These are phyloP conservation scores for Malus hybrid DNA, from an alignment of 331 rosid species.

Conservation along the genomic window DNA sequence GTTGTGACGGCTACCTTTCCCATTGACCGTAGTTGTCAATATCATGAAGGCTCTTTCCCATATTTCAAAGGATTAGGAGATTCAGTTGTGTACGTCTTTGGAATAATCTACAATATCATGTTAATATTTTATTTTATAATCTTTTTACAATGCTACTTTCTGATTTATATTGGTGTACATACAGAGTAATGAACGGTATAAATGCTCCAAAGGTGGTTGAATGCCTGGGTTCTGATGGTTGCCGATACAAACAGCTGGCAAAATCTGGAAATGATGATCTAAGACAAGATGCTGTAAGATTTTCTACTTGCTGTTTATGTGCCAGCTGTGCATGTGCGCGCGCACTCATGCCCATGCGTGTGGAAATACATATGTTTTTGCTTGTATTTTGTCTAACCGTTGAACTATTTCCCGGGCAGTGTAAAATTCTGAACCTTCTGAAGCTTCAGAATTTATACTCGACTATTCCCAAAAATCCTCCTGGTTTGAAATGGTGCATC, in stretches of 20 bases:
- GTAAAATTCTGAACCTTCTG: not conserved
- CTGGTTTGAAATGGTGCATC: not conserved
- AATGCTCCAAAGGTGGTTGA: slow-evolving; percentile 96
- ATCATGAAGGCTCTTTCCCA: slow-evolving; percentile 80
- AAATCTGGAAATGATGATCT: slow-evolving; percentile 97
- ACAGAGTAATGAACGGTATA: slow-evolving; percentile 90
- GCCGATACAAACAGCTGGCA: slow-evolving; percentile 77
- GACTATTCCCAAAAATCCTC: not conserved
- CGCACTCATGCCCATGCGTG: not conserved
- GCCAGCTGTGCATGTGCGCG: not conserved
- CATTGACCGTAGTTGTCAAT: slow-evolving; percentile 69
- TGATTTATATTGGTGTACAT: slow-evolving; percentile 17
- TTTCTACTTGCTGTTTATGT: not conserved
- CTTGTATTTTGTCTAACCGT: slow-evolving; percentile 3
- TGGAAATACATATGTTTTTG: not conserved
- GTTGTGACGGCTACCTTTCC: slow-evolving; percentile 89
- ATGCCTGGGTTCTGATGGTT: slow-evolving; percentile 93
- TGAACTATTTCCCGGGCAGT: not conserved
- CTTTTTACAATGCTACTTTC: slow-evolving; percentile 8
- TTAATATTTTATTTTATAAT: not conserved
- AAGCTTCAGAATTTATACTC: not conserved
- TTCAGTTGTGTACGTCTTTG: slow-evolving; percentile 55
- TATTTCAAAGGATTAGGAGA: slow-evolving; percentile 78
- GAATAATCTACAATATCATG: slow-evolving; percentile 4
- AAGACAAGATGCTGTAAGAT: slow-evolving; percentile 89